Conservation (phyloP, 805 yeast genomes). For the Schizosaccharomyces pombe region DNA sequence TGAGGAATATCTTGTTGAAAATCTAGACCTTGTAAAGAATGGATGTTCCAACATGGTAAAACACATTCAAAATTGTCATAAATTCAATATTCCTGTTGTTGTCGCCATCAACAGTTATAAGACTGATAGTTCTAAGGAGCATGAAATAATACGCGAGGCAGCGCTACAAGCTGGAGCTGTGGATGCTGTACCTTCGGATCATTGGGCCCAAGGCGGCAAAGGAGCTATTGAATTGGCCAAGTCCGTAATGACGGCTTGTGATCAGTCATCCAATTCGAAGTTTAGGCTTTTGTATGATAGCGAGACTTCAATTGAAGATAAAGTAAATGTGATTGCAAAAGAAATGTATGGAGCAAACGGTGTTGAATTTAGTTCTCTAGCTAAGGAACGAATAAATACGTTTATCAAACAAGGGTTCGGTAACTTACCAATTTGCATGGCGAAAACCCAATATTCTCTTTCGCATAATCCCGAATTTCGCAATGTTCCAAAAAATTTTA, state of each 20-base stretch:
- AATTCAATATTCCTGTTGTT: constrained; percentile 74
- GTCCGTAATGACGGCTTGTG: constrained; percentile 47
- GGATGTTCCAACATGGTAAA: constrained; percentile 80
- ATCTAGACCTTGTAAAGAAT: constrained; percentile 46
- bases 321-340: constrained; percentile 53
- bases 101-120: constrained; percentile 81
- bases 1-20: constrained; percentile 53
- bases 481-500: constrained; percentile 88
- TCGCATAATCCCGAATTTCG: constrained; percentile 82
- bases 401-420: constrained; percentile 76
- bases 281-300: constrained; percentile 48
- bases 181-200: constrained; percentile 74
- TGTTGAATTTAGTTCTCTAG: constrained; percentile 62
- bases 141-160: constrained; percentile 53
- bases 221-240: constrained; percentile 73
- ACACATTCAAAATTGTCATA: constrained; percentile 66
- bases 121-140: constrained; percentile 61
- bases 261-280: constrained; percentile 20
- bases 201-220: constrained; percentile 87
- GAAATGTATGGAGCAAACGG: constrained; percentile 84
- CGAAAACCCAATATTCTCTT: constrained; percentile 89
- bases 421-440: constrained; percentile 82
- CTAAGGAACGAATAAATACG: constrained; percentile 54
- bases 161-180: constrained; percentile 75
- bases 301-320: constrained; percentile 48